phyloP scores from a whole-genome alignment of 2,329 filamentous ascomycete species.

The Leptodontidium sp. region DNA sequence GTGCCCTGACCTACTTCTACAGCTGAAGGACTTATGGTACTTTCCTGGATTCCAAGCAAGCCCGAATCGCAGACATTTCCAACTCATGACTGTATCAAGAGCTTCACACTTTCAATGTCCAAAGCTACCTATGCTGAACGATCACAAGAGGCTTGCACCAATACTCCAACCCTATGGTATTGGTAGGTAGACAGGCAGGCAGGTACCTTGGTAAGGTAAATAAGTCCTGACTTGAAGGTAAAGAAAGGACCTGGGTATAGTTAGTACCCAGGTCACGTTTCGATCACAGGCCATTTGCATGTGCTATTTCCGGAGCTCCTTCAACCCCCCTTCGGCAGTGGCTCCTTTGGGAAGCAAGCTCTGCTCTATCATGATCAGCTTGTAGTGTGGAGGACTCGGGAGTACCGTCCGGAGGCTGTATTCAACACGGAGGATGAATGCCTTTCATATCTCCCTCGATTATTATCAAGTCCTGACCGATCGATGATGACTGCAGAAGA shows the following conservation, averaged over 20 bases:
- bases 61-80: not conserved
- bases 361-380: slow-evolving; percentile 6
- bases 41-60: not conserved
- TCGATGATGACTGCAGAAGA: slow-evolving; percentile 8
- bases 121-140: not conserved
- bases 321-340: slow-evolving; percentile 19
- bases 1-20: too few relatives aligned
- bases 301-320: slow-evolving; percentile 11
- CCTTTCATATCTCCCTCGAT: slow-evolving; percentile 9
- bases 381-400: slow-evolving; percentile 31
- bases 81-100: not conserved
- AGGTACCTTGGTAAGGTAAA: not conserved
- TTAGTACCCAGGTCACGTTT: not conserved
- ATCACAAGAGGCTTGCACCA: too few relatives aligned
- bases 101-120: not conserved
- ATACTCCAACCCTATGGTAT: too few relatives aligned
- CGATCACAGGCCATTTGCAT: slow-evolving; percentile 9
- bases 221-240: too few relatives aligned
- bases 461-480: slow-evolving; percentile 17
- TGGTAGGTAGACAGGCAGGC: not conserved
- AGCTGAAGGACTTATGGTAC: too few relatives aligned
- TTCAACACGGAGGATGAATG: slow-evolving; percentile 29
- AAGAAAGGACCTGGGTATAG: too few relatives aligned
- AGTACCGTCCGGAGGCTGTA: slow-evolving; percentile 34
- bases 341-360: slow-evolving; percentile 31